Base-by-base conservation (phyloP, 2,329 filamentous ascomycete species). In the Camillea tinctor region DNA sequence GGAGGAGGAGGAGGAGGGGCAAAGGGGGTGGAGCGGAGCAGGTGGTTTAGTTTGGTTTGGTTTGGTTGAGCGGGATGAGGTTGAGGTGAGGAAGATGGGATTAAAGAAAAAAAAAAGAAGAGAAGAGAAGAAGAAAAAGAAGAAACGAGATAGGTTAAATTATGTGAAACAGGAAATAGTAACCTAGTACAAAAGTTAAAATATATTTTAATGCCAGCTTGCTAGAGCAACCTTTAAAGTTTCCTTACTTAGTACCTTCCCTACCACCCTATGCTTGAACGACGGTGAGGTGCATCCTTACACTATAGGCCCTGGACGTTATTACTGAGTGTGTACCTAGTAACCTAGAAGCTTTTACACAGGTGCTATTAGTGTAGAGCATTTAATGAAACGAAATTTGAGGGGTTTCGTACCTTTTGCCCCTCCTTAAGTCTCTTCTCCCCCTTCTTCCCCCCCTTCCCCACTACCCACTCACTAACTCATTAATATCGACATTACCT, bases 341-440 rank as follows among this genome's bases (percentile, higher is more conserved):
- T 44, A 17, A 11, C 3, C 3, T 40, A 40, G 15, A 9, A 17
- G 15, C 36, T 17, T 44, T 15, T 30, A 30, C 26, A 6, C 13
- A 44, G 15, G 15, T 44, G 15, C 36, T n/a, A 44, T 17, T n/a
- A n/a, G n/a, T n/a, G n/a, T 44, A 51, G 17, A 54, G 54, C 49
- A 44, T 17, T 44, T 44, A 44, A 44, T 44, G 56, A 21, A 56
- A 20, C 52, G 62, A 57, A 56, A 61, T 61, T 61, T 62, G 61
- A 55, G 59, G 57, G 58, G 59, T 52, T 57, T 23, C 11, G 49
- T 21, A 7, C 44, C 36, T 53, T 54, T 50, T 57, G 53, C 52
- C 52, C 52, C 56, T 61, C 36, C 17, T 44, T n/a, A 44, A 4
- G 36, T n/a, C 3, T 44, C 26, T 30, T 30, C 2, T 17, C 44